Evolutionary conservation across 306 rosid genomes (phyloP).

Genomic region (Cucurbita maxima): DNA sequence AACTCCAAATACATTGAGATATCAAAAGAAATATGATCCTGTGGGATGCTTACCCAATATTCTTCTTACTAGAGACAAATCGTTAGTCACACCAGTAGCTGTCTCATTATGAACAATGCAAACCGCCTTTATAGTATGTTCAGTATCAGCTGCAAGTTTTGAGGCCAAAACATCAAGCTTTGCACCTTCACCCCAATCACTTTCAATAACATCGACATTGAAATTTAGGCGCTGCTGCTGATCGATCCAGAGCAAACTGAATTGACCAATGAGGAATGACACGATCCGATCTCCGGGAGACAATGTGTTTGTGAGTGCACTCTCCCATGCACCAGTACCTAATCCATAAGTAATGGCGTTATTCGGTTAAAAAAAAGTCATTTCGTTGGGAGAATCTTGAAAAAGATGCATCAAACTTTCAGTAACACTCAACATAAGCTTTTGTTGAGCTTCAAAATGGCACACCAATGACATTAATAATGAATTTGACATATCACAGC

Average conservation of each 20-base stretch:
- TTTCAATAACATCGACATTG: slow-evolving; percentile 84
- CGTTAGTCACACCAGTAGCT: slow-evolving; percentile 92
- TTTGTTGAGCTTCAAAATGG: neutral
- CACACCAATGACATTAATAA: neutral
- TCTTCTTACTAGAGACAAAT: slow-evolving; percentile 63
- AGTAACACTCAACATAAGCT: neutral
- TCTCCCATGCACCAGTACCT: slow-evolving; percentile 99
- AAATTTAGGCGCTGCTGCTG: slow-evolving; percentile 95
- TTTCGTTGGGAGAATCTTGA: neutral
- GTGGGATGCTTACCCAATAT: slow-evolving; percentile 51
- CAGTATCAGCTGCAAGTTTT: slow-evolving; percentile 62
- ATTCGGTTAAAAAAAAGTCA: neutral
- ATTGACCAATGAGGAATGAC: slow-evolving; percentile 87
- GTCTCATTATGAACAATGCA: slow-evolving; percentile 98
- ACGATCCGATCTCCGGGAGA: slow-evolving; percentile 89
- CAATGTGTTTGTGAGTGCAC: slow-evolving; percentile 93
- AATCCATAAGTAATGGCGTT: slow-evolving; percentile 1
- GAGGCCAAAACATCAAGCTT: slow-evolving; percentile 72
- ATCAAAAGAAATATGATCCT: neutral
- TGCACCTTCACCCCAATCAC: slow-evolving; percentile 98
- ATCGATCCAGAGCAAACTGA: slow-evolving; percentile 98
- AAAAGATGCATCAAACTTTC: neutral
- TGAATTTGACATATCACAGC: neutral
- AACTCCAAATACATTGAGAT: neutral
- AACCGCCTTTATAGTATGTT: slow-evolving; percentile 82